phyloP scores from a whole-genome alignment of 441 rosid genomes.

The Metrosideros polymorpha region DNA sequence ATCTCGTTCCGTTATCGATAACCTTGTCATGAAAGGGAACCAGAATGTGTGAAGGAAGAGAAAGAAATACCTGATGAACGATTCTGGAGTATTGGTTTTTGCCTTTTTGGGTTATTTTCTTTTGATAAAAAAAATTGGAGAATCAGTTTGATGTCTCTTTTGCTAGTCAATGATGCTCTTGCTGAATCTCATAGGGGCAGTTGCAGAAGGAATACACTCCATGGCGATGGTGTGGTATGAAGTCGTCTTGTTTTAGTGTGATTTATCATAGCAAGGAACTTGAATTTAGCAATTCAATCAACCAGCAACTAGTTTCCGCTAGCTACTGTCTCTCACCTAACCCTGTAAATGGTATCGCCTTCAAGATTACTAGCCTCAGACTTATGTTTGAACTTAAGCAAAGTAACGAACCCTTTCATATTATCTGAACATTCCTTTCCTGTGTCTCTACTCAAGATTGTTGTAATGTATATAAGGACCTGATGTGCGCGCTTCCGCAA shows the following conservation, averaged over 20 bases:
- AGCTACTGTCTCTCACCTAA: background rate
- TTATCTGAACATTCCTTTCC: background rate
- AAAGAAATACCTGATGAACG: background rate
- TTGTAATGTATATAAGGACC: background rate
- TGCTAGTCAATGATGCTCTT: background rate
- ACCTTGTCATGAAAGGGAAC: background rate
- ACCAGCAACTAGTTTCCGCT: background rate
- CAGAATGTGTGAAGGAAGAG: background rate
- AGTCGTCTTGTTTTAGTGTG: background rate
- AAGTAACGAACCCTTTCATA: background rate
- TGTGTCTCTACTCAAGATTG: background rate
- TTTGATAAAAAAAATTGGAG: background rate
- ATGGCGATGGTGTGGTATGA: background rate
- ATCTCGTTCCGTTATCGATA: background rate
- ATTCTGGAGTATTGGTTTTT: background rate
- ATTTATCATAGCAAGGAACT: background rate
- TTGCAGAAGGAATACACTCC: background rate
- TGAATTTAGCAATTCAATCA: background rate
- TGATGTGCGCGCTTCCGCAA: background rate
- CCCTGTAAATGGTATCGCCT: background rate
- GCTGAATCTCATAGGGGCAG: background rate
- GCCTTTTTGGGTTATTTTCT: background rate
- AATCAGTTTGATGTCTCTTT: background rate
- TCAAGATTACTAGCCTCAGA: background rate
- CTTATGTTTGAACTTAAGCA: background rate